phyloP scores from a whole-genome alignment of 2,329 filamentous ascomycete species.

The Calonectria pteridis region DNA sequence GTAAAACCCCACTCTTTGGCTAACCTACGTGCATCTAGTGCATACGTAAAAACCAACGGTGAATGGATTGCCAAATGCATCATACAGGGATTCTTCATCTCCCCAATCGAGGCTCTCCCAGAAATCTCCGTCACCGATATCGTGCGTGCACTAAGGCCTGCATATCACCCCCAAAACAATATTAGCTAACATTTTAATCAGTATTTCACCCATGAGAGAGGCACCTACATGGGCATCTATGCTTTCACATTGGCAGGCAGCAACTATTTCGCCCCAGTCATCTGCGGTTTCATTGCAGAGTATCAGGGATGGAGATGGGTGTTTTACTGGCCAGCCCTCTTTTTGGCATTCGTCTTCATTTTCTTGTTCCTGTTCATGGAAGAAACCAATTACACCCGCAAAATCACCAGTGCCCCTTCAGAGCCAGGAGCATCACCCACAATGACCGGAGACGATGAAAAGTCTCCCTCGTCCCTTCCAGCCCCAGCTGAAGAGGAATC shows the following conservation, averaged over 20 bases:
- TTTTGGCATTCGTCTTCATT: conserved; percentile 50
- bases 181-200: not conserved
- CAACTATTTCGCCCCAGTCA: conserved; percentile 59
- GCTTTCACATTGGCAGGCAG: conserved; percentile 54
- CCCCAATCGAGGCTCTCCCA: conserved; percentile 60
- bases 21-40: conserved; percentile 28
- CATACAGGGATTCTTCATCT: conserved; percentile 57
- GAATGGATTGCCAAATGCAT: conserved; percentile 62
- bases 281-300: conserved; percentile 59
- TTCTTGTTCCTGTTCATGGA: conserved; percentile 69
- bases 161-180: too few species aligned
- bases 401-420: not conserved
- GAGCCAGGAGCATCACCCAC: not conserved
- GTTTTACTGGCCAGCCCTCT: conserved; percentile 58
- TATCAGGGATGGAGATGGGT: conserved; percentile 56
- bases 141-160: conserved; percentile 29
- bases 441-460: conserved; percentile 17
- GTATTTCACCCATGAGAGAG: conserved; percentile 57
- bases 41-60: conserved; percentile 53
- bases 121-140: conserved; percentile 59
- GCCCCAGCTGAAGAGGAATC: not conserved
- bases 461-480: not conserved
- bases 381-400: conserved; percentile 66
- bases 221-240: conserved; percentile 58
- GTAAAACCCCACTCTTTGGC: not conserved